phyloP scores from a whole-genome alignment of 2,329 filamentous ascomycete genomes.

The Aspergillus transmontanensis region DNA sequence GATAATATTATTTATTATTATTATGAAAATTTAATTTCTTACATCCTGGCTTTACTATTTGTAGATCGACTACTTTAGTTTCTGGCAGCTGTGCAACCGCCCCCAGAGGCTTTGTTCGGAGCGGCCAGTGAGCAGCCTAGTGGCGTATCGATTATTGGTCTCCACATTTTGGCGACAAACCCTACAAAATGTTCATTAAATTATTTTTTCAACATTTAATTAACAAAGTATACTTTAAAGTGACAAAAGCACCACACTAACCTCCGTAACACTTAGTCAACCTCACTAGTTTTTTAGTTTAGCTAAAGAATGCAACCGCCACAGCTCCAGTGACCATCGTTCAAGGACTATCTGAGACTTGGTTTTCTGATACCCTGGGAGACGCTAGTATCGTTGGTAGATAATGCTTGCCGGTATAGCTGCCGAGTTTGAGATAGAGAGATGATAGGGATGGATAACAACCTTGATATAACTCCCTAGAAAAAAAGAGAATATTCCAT shows the following conservation, averaged over 20 bases:
- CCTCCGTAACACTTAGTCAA: conserved; percentile 9
- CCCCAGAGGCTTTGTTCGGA: conserved; percentile 16
- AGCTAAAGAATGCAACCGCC: conserved; percentile 16
- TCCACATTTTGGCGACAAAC: conserved; percentile 8
- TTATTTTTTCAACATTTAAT: not conserved
- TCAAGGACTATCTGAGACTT: conserved; percentile 11
- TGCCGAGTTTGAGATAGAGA: not conserved
- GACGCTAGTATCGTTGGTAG: not conserved
- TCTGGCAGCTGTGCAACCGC: conserved; percentile 3
- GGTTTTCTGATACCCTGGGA: not conserved
- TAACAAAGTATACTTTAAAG: conserved; percentile 3
- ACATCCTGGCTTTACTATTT: conserved; percentile 16
- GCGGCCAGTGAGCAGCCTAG: conserved; percentile 10
- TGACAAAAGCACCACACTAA: conserved; percentile 20
- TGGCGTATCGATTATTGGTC: conserved; percentile 17
- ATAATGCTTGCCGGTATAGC: not conserved
- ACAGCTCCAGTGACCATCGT: conserved; percentile 13
- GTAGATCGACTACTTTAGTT: conserved; percentile 18
- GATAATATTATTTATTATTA: conserved; percentile 4
- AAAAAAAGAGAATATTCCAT: conserved; percentile 1
- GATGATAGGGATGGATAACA: not conserved
- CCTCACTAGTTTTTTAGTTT: conserved; percentile 12
- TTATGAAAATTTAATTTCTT: conserved; percentile 1
- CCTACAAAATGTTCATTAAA: conserved; percentile 2
- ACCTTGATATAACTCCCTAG: not conserved